Evolutionary conservation across 768 basidiomycete genomes (phyloP).

Genomic region (Chalciporus piperatus): DNA sequence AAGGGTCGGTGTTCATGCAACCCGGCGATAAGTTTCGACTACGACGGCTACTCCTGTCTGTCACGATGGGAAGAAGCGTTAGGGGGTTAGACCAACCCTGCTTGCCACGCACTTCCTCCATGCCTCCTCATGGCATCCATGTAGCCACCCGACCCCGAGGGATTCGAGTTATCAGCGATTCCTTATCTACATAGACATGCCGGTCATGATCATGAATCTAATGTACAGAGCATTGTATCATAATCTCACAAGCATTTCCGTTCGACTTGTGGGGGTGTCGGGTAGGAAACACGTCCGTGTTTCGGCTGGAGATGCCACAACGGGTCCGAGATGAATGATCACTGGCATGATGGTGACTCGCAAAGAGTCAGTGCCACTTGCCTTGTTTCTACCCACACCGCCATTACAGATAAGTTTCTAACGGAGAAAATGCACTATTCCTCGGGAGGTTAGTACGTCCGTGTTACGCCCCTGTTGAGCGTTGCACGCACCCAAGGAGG

Average conservation of each 20-base stretch:
- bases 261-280: not conserved
- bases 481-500: not conserved
- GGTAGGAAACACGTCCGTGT: too few relatives aligned
- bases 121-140: not conserved
- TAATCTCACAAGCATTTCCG: not conserved
- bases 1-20: conserved; percentile 25
- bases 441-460: not conserved
- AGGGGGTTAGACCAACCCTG: too few relatives aligned
- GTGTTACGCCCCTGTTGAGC: not conserved
- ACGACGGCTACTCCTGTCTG: conserved; percentile 29
- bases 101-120: not conserved
- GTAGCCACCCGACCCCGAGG: not conserved
- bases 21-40: conserved; percentile 22
- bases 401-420: too few relatives aligned
- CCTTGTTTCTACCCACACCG: too few relatives aligned
- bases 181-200: not conserved
- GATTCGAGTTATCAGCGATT: not conserved
- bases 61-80: conserved; percentile 18
- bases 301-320: too few relatives aligned
- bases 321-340: too few relatives aligned
- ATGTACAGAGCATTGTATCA: not conserved
- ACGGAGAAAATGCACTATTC: too few relatives aligned
- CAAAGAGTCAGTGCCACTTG: too few relatives aligned
- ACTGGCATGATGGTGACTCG: too few relatives aligned
- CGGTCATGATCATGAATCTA: not conserved